A percentile compares a stretch with the other conserved stretches of the same genome.
These are phyloP conservation scores for Claviceps citrina DNA, from an alignment of 2,329 filamentous ascomycete genomes.

Conservation along the genomic window DNA sequence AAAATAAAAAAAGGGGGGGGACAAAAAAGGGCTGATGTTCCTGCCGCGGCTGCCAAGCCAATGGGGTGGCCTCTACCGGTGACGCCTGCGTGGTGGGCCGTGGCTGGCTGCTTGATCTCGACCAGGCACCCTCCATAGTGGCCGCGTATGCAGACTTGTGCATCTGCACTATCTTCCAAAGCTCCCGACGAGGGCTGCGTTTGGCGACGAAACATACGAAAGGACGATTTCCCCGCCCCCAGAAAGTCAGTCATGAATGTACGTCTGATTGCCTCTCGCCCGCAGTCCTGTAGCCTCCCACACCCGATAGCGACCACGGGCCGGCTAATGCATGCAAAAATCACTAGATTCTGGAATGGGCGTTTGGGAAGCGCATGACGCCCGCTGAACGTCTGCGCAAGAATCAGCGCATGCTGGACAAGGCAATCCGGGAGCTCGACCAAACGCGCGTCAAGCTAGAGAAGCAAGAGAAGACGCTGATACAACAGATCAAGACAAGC, in stretches of 20 bases:
- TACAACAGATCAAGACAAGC: slow-evolving; percentile 92
- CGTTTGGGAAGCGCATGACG: slow-evolving; percentile 98
- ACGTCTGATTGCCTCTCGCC: slow-evolving; percentile 12
- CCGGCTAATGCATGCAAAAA: slow-evolving; percentile 9
- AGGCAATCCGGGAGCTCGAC: slow-evolving; percentile 91
- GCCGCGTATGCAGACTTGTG: background rate
- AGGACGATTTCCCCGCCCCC: background rate
- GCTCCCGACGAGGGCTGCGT: background rate
- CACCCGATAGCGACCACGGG: background rate
- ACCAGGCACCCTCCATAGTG: no score
- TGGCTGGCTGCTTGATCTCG: no score
- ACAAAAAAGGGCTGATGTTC: no score
- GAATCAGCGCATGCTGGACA: slow-evolving; percentile 92
- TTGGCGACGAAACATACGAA: background rate
- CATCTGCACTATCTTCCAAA: background rate
- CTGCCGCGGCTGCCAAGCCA: slow-evolving; percentile 6
- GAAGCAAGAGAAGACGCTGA: slow-evolving; percentile 95
- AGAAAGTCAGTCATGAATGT: slow-evolving; percentile 43
- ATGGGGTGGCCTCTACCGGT: slow-evolving; percentile 1
- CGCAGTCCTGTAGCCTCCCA: background rate
- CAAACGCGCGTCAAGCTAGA: slow-evolving; percentile 90
- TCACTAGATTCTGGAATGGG: slow-evolving; percentile 84
- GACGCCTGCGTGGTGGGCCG: background rate
- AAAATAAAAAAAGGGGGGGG: no score
- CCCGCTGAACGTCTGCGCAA: slow-evolving; percentile 80